Conservation (phyloP, 257 asterid genomes). For the Galeopsis tetrahit region DNA sequence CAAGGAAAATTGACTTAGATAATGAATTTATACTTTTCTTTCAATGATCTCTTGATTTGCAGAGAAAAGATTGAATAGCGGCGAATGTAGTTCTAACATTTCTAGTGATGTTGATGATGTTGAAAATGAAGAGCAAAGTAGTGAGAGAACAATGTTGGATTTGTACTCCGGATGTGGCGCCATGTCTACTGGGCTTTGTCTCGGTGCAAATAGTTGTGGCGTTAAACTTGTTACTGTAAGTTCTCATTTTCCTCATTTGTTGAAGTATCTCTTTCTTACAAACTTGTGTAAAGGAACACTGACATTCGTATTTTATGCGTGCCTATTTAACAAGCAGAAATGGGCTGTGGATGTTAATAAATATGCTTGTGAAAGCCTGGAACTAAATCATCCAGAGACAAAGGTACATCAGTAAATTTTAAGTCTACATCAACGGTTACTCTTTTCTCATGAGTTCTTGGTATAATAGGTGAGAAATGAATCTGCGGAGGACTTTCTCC, state of each 20-base stretch:
- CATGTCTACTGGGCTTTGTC: too few species aligned
- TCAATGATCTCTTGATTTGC: conserved; percentile 13
- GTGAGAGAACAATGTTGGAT: conserved; percentile 63
- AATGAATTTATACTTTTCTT: not conserved
- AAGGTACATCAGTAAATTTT: conserved; percentile 44
- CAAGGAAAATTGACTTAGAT: not conserved
- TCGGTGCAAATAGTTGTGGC: conserved; percentile 72
- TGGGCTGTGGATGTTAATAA: conserved; percentile 81
- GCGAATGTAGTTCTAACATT: conserved; percentile 56
- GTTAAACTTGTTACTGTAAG: conserved; percentile 77
- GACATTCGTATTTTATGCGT: not conserved
- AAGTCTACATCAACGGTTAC: not conserved
- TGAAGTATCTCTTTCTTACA: not conserved
- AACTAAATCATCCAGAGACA: conserved; percentile 73
- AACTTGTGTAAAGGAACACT: not conserved
- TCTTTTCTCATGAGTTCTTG: conserved; percentile 12
- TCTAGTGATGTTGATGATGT: conserved; percentile 52
- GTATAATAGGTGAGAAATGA: conserved; percentile 64
- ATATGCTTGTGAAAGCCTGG: conserved; percentile 73
- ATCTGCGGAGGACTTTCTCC: conserved; percentile 57
- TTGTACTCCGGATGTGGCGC: conserved; percentile 77
- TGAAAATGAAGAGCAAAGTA: conserved; percentile 22
- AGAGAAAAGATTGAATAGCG: conserved; percentile 44
- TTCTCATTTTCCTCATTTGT: not conserved
- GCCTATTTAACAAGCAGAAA: conserved; percentile 48